Percentiles rank a stretch among this genome's conserved stretches.
Conservation (phyloP, 495 filamentous ascomycete species). For the Penicillium longicatenatum region DNA sequence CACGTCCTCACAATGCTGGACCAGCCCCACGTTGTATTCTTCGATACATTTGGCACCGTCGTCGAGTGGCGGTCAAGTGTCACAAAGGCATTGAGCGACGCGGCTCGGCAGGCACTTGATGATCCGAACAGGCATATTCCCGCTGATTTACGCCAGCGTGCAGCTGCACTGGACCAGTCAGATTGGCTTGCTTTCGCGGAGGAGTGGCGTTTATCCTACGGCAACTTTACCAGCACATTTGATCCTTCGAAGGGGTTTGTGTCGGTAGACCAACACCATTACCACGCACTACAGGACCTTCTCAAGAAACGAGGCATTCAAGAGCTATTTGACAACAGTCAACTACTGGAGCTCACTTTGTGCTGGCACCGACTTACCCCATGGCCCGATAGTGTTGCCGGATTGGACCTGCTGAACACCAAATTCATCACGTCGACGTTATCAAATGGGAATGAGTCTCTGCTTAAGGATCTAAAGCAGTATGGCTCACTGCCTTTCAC, state of each 20-base stretch:
- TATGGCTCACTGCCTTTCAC: slow-evolving; percentile 62
- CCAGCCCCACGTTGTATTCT: slow-evolving; percentile 51
- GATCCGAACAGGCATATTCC: slow-evolving; percentile 48
- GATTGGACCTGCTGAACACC: slow-evolving; percentile 56
- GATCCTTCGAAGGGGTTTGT: slow-evolving; percentile 50
- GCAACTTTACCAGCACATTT: slow-evolving; percentile 54
- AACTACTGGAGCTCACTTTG: slow-evolving; percentile 57
- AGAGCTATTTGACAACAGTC: slow-evolving; percentile 59
- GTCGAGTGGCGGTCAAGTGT: slow-evolving; percentile 72
- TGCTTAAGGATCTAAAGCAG: slow-evolving; percentile 64
- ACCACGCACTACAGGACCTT: slow-evolving; percentile 57
- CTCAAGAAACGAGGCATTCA: slow-evolving; percentile 55
- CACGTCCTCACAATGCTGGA: slow-evolving; percentile 7
- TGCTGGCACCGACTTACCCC: slow-evolving; percentile 72
- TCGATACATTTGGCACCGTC: slow-evolving; percentile 75
- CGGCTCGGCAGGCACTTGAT: slow-evolving; percentile 40
- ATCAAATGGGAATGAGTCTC: slow-evolving; percentile 70
- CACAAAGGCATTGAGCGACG: slow-evolving; percentile 47
- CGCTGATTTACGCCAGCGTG: slow-evolving; percentile 44
- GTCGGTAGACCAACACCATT: slow-evolving; percentile 70
- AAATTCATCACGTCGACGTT: slow-evolving; percentile 63
- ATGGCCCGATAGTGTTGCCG: slow-evolving; percentile 64
- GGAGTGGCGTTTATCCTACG: slow-evolving; percentile 69
- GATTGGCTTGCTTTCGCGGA: slow-evolving; percentile 65
- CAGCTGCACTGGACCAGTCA: slow-evolving; percentile 50